phyloP scores from a whole-genome alignment of 345 rosid genomes.

The Salix dunnii region DNA sequence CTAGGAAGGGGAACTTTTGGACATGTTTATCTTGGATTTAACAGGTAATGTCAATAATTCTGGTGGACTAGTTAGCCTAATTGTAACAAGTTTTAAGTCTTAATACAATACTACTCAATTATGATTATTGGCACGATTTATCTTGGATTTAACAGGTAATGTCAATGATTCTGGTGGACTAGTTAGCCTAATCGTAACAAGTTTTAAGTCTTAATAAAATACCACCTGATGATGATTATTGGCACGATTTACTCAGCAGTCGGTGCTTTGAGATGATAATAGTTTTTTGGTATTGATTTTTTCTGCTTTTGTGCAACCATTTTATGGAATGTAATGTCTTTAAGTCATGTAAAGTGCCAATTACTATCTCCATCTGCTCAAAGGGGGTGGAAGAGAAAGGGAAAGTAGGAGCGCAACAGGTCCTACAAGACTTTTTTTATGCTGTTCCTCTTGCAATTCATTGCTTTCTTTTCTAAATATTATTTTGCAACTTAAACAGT shows the following conservation, averaged over 20 bases:
- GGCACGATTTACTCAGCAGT: background rate
- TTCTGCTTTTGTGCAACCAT: too few relatives aligned
- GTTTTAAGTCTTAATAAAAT: background rate
- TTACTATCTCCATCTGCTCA: background rate
- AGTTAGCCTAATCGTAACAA: background rate
- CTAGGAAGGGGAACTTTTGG: conserved; percentile 97
- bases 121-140: conserved; percentile 29
- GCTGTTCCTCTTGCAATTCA: background rate
- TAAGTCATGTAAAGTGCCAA: background rate
- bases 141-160: conserved; percentile 87
- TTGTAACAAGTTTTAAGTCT: background rate
- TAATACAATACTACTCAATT: background rate
- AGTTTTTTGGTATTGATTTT: background rate
- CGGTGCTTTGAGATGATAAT: background rate
- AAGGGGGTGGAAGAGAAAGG: background rate
- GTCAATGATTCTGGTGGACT: background rate
- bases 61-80: background rate
- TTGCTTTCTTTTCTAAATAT: conserved; percentile 13
- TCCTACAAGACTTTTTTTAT: background rate
- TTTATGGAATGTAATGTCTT: background rate
- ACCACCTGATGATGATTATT: background rate
- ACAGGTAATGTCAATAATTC: conserved; percentile 48
- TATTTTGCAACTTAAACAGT: conserved; percentile 38
- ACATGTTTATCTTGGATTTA: conserved; percentile 87
- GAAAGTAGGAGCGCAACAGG: background rate